These are phyloP conservation scores for Zygosaccharomyces siamensis DNA, from an alignment of 805 yeast genomes.

Conservation along the genomic window DNA sequence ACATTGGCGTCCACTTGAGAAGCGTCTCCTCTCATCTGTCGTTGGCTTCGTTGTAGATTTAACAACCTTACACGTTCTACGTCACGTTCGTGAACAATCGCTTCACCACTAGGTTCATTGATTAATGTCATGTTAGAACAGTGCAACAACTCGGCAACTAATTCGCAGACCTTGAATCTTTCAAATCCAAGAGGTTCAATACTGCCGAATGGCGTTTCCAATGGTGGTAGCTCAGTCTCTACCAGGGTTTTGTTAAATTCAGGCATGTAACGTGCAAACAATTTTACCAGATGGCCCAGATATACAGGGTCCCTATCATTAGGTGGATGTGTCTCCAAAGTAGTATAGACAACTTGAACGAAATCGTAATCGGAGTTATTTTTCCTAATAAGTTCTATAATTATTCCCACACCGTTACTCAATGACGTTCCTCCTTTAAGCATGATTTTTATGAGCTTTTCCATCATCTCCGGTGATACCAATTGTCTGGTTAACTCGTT, in stretches of 20 bases:
- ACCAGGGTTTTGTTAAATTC: slow-evolving; percentile 57
- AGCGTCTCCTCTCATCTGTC: slow-evolving; percentile 8
- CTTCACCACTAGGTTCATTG: slow-evolving; percentile 70
- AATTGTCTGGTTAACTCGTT: slow-evolving; percentile 88
- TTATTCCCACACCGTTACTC: slow-evolving; percentile 90
- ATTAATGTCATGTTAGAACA: slow-evolving; percentile 93
- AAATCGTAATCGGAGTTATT: slow-evolving; percentile 94
- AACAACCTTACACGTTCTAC: slow-evolving; percentile 42
- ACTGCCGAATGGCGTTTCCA: slow-evolving; percentile 43
- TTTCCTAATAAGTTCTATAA: slow-evolving; percentile 90
- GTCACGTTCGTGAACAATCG: slow-evolving; percentile 67
- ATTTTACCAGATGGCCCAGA: slow-evolving; percentile 74
- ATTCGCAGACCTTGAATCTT: slow-evolving; percentile 85
- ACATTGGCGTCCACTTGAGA: slow-evolving; percentile 17
- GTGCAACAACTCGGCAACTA: slow-evolving; percentile 89
- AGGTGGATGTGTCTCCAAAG: slow-evolving; percentile 88
- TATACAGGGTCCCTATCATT: slow-evolving; percentile 88
- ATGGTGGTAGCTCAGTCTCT: slow-evolving; percentile 34
- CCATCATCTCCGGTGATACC: slow-evolving; percentile 68
- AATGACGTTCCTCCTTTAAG: slow-evolving; percentile 79
- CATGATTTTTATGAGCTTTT: slow-evolving; percentile 69
- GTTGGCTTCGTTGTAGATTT: slow-evolving; percentile 17
- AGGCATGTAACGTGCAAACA: slow-evolving; percentile 72
- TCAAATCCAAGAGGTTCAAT: slow-evolving; percentile 89
- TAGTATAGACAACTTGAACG: slow-evolving; percentile 76